Base-by-base conservation (phyloP, 129 eudicot species). In the Rutidosis leptorrhynchoides region DNA sequence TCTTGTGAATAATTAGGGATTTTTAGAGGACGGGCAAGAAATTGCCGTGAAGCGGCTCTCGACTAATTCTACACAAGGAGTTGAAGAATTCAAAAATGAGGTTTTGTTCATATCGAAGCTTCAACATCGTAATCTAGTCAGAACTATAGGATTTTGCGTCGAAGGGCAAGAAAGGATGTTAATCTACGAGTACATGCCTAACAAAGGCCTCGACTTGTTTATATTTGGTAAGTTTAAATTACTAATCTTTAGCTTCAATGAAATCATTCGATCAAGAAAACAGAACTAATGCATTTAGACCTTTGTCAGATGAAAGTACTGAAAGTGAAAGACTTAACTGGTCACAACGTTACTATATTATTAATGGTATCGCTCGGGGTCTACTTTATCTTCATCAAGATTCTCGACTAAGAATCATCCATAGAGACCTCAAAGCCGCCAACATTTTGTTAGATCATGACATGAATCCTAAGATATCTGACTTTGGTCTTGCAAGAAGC, bases 171-270 rank as follows among this genome's bases (percentile, higher is more conserved):
- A 86, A 52, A 82, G 64, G 70, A 70, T 86, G 78, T 67, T 86
- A 76, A 49, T 86, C 22, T 83, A 83, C 24, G 95, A 87, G 58
- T 83, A 75, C 62, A 79, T 87, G 89, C 81, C 74, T 7, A 83
- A 83, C 68, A 79, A 72, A 48, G 77, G 95, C 69, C 65, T 87
- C 45, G 90, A 87, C 66, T 72, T 29, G 14, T 74, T 77, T 67
- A 20, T 84, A 35, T 83, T 83, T 58, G 82, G 90, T 87, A 29
- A 23, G 58, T 30, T 28, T 10, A 35, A n/a, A n/a, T n/a, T n/a
- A n/a, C n/a, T n/a, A n/a, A n/a, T n/a, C n/a, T n/a, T n/a, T n/a
- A n/a, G n/a, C n/a, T n/a, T n/a, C n/a, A n/a, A n/a, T n/a, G n/a
- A 40, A 23, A 19, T 46, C 53, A 54, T 22, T 7, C 28, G 23